Evolutionary conservation across 495 filamentous ascomycete species (phyloP), one percentile per base, ranked within the genome.

Genomic region (Elasticomyces elasticus): DNA sequence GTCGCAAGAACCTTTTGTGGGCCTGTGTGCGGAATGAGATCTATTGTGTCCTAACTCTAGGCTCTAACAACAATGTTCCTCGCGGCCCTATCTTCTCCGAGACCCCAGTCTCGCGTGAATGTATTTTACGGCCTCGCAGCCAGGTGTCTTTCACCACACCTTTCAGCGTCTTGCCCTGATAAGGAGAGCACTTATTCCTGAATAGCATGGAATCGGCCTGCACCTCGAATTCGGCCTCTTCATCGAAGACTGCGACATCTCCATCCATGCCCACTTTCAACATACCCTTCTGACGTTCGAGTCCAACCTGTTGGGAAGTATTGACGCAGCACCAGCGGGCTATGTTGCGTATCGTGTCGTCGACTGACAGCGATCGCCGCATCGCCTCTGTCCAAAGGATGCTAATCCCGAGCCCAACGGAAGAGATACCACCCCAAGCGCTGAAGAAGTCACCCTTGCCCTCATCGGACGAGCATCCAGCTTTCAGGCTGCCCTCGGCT

Each of bases 391-490:
- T 94, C 84, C 88, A 87, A 5, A 98, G 78, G 59, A 98, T 94
- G 9, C 85, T 85, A 4, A 98, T 77, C 1, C 92, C 92, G 15
- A 98, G 76, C 1, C 92, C 92, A 47, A 98, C 92, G 22, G 85
- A 90, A 15, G 86, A 91, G 65, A 98, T 92, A 41, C 92, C 92
- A 40, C 92, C 92, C 92, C 92, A 98, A 1, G 90, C 89, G 19
- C 85, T 79, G 69, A 95, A 89, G 78, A 98, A 98, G 70, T 97
- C 85, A 38, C 91, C 88, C 38, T 71, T 67, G 41, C 67, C 68
- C 1, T 61, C 60, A 20, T 67, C 63, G 1, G 41, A 45, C 26
- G 13, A 1, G 20, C 43, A 64, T 54, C 37, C 54, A 42, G 56
- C 55, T 48, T 19, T 58, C 22, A 17, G 7, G 15, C 19, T 20